Evolutionary conservation across 2,329 filamentous ascomycete species (phyloP).

Genomic region (Fusarium subglutinans): DNA sequence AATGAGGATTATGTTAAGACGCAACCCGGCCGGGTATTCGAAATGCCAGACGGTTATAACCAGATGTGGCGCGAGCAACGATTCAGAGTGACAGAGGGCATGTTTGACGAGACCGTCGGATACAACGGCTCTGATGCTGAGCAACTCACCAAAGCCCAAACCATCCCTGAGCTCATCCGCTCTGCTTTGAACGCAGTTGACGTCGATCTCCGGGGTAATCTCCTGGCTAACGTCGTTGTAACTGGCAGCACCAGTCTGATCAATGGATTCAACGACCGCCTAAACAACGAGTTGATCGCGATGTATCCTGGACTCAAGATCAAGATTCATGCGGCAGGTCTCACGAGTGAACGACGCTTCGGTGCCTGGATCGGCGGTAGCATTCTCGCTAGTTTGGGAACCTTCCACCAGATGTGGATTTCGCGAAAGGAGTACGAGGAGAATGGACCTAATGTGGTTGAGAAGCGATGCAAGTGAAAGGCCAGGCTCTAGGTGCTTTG

Average conservation of each 20-base stretch:
- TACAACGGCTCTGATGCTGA: constrained; percentile 60
- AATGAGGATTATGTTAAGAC: constrained; percentile 81
- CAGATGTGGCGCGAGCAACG: constrained; percentile 92
- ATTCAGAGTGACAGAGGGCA: constrained; percentile 84
- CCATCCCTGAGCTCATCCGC: constrained; percentile 84
- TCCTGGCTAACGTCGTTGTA: constrained; percentile 91
- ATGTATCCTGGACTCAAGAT: constrained; percentile 89
- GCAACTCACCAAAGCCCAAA: constrained; percentile 74
- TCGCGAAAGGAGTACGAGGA: constrained; percentile 97
- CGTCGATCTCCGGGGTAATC: constrained; percentile 83
- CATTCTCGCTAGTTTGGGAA: constrained; percentile 93
- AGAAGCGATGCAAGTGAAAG: constrained; percentile 90
- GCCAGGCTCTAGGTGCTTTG: constrained; percentile 22
- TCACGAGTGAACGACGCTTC: constrained; percentile 89
- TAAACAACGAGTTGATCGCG: constrained; percentile 83
- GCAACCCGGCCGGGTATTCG: constrained; percentile 86
- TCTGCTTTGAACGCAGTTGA: constrained; percentile 82
- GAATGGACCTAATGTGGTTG: constrained; percentile 87
- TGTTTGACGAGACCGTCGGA: constrained; percentile 88
- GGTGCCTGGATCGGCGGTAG: constrained; percentile 96
- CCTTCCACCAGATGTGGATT: constrained; percentile 99
- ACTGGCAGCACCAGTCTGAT: constrained; percentile 88
- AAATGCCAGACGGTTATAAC: constrained; percentile 97
- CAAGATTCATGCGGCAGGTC: constrained; percentile 86
- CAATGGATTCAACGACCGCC: constrained; percentile 89